A percentile compares a stretch with the other conserved stretches of the same genome.
phyloP scores from a whole-genome alignment of 192 early-diverging fungal genomes.

The Mortierella alpina region DNA sequence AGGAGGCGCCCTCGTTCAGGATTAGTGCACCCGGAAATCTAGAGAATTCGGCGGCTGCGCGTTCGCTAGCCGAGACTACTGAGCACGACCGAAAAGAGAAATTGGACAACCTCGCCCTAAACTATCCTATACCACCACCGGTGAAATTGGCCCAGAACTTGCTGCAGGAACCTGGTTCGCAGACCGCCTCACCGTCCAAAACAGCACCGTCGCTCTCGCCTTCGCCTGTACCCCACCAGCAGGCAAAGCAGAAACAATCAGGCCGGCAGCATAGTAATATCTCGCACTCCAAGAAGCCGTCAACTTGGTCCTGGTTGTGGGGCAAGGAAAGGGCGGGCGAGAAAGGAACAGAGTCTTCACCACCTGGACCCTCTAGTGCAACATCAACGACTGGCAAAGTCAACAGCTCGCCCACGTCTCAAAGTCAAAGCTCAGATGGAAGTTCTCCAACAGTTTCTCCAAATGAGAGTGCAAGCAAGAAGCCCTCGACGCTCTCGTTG shows the following conservation, averaged over 20 bases:
- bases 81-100: conserved; percentile 28
- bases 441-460: conserved; percentile 17
- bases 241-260: conserved; percentile 14
- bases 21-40: conserved; percentile 39
- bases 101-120: conserved; percentile 29
- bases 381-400: conserved; percentile 1
- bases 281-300: conserved; percentile 48
- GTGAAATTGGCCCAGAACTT: conserved; percentile 48
- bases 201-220: not conserved
- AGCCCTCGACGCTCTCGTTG: conserved; percentile 49
- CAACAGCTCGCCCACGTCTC: conserved; percentile 3
- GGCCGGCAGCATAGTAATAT: not conserved
- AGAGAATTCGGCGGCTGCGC: conserved; percentile 18
- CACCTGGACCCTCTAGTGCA: not conserved
- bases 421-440: conserved; percentile 7
- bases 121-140: conserved; percentile 46
- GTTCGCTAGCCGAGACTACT: conserved; percentile 10
- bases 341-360: conserved; percentile 8
- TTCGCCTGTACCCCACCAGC: not conserved
- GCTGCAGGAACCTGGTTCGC: conserved; percentile 28
- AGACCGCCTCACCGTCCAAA: not conserved
- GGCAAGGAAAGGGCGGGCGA: conserved; percentile 49
- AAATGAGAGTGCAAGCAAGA: conserved; percentile 18
- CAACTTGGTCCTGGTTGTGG: conserved; percentile 58
- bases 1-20: conserved; percentile 17